A percentile compares a stretch with the other conserved stretches of the same genome.
phyloP scores from a whole-genome alignment of 306 rosid genomes.

The Acacia confusa region DNA sequence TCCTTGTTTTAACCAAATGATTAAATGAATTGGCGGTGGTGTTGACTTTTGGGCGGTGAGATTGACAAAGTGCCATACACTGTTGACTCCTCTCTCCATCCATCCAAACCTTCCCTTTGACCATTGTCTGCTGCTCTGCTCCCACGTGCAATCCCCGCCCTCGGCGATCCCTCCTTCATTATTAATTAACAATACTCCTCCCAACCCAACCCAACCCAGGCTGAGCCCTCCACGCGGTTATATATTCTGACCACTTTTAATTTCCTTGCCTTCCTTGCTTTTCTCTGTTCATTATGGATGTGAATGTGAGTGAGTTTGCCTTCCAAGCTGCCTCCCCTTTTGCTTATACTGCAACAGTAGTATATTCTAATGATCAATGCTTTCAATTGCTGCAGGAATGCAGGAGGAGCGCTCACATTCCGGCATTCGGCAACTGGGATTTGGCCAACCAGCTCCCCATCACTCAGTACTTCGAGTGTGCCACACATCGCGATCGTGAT shows the following conservation, averaged over 20 bases:
- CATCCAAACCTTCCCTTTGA: neutral
- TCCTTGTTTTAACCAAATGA: too few species aligned
- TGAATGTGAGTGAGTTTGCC: neutral
- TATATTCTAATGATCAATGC: neutral
- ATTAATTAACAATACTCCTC: too few species aligned
- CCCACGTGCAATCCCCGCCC: neutral
- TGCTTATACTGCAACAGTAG: neutral
- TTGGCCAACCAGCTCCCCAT: slow-evolving; percentile 75
- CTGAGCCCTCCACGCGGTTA: too few species aligned
- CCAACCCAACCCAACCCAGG: too few species aligned
- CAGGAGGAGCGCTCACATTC: slow-evolving; percentile 76
- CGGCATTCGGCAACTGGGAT: slow-evolving; percentile 96
- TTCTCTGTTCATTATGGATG: too few species aligned
- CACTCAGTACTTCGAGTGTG: slow-evolving; percentile 87
- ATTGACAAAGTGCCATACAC: neutral
- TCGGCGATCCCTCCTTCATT: too few species aligned
- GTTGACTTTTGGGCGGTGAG: slow-evolving; percentile 27
- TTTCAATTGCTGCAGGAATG: slow-evolving; percentile 34
- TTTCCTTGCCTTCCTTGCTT: too few species aligned
- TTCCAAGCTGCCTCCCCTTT: neutral
- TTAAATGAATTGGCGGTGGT: neutral
- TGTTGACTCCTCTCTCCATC: too few species aligned
- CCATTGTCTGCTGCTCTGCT: neutral
- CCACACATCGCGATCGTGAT: slow-evolving; percentile 51
- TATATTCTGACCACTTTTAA: too few species aligned